phyloP scores from a whole-genome alignment of 164 flowering plant genomes.

The Sedum album region DNA sequence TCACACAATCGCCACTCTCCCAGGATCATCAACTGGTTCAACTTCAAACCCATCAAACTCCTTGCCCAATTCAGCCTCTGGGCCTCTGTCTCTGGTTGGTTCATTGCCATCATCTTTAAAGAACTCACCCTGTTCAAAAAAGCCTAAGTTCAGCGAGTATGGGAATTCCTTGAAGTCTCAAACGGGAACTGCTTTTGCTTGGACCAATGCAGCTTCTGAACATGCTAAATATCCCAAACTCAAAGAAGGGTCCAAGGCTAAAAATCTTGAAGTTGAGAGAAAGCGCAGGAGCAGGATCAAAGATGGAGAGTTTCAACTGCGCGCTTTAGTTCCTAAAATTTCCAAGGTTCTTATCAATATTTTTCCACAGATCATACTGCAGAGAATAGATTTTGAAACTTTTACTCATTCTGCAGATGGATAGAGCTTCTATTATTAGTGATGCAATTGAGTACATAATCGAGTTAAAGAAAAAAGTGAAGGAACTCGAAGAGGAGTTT shows the following conservation, averaged over 20 bases:
- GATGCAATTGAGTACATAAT: not conserved
- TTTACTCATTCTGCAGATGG: conserved; percentile 4
- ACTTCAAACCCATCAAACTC: not conserved
- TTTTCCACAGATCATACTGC: too few species aligned
- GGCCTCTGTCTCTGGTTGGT: not conserved
- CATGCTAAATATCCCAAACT: not conserved
- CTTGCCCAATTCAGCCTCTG: not conserved
- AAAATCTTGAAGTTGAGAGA: conserved; percentile 50
- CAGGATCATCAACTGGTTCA: conserved; percentile 1
- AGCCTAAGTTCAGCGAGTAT: not conserved
- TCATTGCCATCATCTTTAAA: not conserved
- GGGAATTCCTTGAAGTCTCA: conserved; percentile 8
- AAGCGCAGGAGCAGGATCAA: conserved; percentile 42
- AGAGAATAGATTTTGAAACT: not conserved
- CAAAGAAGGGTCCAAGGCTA: conserved; percentile 20
- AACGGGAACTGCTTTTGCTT: not conserved
- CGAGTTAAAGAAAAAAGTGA: not conserved
- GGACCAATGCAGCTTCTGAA: not conserved
- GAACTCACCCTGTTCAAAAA: conserved; percentile 4
- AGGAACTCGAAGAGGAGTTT: conserved; percentile 6
- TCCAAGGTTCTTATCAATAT: conserved; percentile 29
- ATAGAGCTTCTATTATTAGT: conserved; percentile 6
- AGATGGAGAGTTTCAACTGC: conserved; percentile 31
- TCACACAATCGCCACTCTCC: not conserved
- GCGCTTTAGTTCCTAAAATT: conserved; percentile 60